phyloP scores from a whole-genome alignment of 768 basidiomycete species.

The Melanogaster broomeanus region DNA sequence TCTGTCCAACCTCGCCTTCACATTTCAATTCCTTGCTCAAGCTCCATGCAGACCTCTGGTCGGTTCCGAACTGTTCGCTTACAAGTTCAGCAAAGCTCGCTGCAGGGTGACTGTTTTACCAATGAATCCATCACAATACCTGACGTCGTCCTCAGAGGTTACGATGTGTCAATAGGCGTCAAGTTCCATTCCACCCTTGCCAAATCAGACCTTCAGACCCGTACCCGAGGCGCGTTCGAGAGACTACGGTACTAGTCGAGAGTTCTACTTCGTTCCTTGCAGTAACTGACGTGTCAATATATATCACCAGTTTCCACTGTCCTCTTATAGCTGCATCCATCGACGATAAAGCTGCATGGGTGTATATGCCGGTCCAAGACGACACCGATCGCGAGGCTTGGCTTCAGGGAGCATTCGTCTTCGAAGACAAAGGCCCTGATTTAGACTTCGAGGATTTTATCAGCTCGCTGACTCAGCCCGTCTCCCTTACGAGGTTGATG shows the following conservation, averaged over 20 bases:
- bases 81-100: constrained; percentile 4
- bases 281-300: not conserved
- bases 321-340: constrained; percentile 12
- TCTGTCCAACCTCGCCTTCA: too few species aligned
- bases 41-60: constrained; percentile 7
- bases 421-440: not conserved
- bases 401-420: constrained; percentile 8
- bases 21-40: too few species aligned
- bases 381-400: constrained; percentile 7
- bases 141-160: not conserved
- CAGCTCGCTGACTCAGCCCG: not conserved
- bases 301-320: constrained; percentile 5
- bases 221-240: constrained; percentile 6
- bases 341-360: constrained; percentile 7
- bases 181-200: constrained; percentile 4
- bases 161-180: constrained; percentile 11
- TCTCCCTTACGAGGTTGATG: constrained; percentile 7
- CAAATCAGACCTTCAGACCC: not conserved
- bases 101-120: constrained; percentile 3
- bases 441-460: constrained; percentile 7
- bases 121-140: not conserved
- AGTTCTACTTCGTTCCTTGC: not conserved
- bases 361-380: constrained; percentile 8
- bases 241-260: constrained; percentile 8
- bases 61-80: constrained; percentile 12